Percentiles rank a stretch among this genome's conserved stretches.
phyloP scores from a whole-genome alignment of 2,329 filamentous ascomycete species.

The Neopestalotiopsis rosae region DNA sequence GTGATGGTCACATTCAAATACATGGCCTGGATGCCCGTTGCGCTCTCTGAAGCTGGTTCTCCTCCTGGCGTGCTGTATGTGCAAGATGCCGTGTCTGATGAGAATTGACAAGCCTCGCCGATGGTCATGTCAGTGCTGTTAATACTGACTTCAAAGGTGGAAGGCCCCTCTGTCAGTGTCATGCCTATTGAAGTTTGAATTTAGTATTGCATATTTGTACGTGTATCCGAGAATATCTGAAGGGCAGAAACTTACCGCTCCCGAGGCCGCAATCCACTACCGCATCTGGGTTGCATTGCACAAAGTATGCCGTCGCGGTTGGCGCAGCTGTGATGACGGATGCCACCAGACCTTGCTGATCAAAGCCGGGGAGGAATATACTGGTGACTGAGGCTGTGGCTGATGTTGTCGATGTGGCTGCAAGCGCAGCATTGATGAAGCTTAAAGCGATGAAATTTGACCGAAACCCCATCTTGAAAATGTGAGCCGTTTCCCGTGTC shows the following conservation, averaged over 20 bases:
- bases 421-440: not conserved
- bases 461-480: not conserved
- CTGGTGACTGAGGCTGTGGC: constrained; percentile 6
- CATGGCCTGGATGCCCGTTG: not conserved
- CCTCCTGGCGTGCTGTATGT: constrained; percentile 8
- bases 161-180: constrained; percentile 12
- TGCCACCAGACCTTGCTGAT: constrained; percentile 4
- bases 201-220: not conserved
- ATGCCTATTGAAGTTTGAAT: not conserved
- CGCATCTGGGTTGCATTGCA: constrained; percentile 8
- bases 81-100: constrained; percentile 2
- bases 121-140: constrained; percentile 10
- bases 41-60: not conserved
- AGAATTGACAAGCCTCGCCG: constrained; percentile 11
- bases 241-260: constrained; percentile 1
- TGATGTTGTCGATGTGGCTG: not conserved
- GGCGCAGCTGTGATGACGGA: constrained; percentile 17
- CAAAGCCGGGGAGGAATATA: constrained; percentile 16
- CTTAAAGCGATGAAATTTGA: not conserved
- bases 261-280: constrained; percentile 5
- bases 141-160: constrained; percentile 7
- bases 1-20: constrained; percentile 16
- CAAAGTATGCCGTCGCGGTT: constrained; percentile 10
- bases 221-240: not conserved
- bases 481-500: not conserved